phyloP scores from a whole-genome alignment of 2,329 filamentous ascomycete genomes.

The Metarhizium guizhouense region DNA sequence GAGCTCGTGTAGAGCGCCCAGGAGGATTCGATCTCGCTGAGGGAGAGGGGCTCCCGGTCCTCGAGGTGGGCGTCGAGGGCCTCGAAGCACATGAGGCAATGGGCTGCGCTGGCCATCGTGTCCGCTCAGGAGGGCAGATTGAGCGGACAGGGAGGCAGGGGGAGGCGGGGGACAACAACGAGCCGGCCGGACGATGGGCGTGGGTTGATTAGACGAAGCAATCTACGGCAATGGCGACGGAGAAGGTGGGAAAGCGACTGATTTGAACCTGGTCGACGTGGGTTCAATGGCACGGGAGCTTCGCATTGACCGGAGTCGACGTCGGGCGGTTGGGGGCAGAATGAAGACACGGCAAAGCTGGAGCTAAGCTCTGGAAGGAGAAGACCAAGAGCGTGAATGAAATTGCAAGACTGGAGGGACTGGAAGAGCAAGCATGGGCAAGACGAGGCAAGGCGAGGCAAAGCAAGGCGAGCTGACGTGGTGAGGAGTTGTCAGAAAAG shows the following conservation, averaged over 20 bases:
- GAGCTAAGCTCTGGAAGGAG: too few species aligned
- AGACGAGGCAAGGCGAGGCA: background rate
- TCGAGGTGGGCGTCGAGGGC: constrained; percentile 68
- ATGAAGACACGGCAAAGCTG: background rate
- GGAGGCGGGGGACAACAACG: too few species aligned
- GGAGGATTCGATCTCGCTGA: constrained; percentile 61
- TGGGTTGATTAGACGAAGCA: background rate
- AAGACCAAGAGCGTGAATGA: too few species aligned
- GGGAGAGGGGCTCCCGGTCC: constrained; percentile 54
- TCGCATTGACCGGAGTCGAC: background rate
- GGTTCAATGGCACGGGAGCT: background rate
- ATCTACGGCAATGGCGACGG: background rate
- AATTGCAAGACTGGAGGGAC: too few species aligned
- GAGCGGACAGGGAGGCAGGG: background rate
- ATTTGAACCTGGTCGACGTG: background rate
- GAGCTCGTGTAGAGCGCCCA: constrained; percentile 36
- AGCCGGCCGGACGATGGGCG: too few species aligned
- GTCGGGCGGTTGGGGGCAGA: background rate
- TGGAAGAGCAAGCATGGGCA: too few species aligned
- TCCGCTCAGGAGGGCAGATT: background rate
- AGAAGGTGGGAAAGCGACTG: background rate
- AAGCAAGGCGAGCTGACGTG: background rate
- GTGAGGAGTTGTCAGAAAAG: background rate
- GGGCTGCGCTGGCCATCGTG: constrained; percentile 71
- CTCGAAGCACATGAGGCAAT: constrained; percentile 94